phyloP scores from a whole-genome alignment of 2,329 filamentous ascomycete genomes.

The Epichloe typhina region DNA sequence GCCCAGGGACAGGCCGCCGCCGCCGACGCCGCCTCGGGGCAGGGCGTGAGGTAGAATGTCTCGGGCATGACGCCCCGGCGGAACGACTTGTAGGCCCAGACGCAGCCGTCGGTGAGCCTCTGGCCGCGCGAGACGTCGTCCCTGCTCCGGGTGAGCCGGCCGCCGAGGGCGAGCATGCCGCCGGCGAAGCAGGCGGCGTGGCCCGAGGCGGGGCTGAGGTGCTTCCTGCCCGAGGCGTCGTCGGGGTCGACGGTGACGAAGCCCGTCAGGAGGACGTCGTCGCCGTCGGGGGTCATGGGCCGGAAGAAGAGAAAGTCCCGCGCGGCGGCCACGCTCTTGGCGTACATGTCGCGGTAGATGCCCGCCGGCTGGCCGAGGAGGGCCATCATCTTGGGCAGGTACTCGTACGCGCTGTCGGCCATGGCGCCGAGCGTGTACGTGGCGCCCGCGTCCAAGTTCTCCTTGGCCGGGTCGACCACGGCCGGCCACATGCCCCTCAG shows the following conservation, averaged over 20 bases:
- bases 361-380: conserved; percentile 48
- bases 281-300: conserved; percentile 47
- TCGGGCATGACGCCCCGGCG: conserved; percentile 47
- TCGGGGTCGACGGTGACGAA: conserved; percentile 24
- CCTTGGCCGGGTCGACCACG: conserved; percentile 44
- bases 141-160: conserved; percentile 45
- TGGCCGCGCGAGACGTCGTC: conserved; percentile 50
- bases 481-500: conserved; percentile 66
- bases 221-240: conserved; percentile 23
- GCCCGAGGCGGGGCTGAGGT: conserved; percentile 2
- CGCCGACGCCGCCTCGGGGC: conserved; percentile 10
- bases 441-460: conserved; percentile 24
- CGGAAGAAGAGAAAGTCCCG: conserved; percentile 54
- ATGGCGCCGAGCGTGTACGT: conserved; percentile 37
- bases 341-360: conserved; percentile 52
- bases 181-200: conserved; percentile 41
- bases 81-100: conserved; percentile 53
- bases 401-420: conserved; percentile 46
- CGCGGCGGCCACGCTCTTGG: conserved; percentile 43
- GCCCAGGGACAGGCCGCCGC: conserved; percentile 20
- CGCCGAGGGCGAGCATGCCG: conserved; percentile 55
- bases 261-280: conserved; percentile 51
- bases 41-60: conserved; percentile 28
- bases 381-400: conserved; percentile 48
- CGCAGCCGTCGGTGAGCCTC: conserved; percentile 54